Evolutionary conservation across 2,329 filamentous ascomycete genomes (phyloP).

Genomic region (Arthrobotrys entomopaga): DNA sequence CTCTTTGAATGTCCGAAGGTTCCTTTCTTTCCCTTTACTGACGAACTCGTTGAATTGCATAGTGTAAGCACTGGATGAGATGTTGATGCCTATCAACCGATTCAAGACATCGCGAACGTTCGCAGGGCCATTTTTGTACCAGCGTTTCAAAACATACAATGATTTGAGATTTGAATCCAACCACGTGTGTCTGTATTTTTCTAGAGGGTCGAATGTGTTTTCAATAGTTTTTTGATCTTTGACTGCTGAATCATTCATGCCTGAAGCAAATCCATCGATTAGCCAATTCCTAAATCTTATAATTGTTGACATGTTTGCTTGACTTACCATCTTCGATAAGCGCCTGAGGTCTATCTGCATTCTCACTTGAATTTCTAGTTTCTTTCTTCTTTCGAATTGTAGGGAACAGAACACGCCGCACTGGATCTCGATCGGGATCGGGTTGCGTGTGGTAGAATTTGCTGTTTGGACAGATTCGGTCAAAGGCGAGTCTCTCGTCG

Average conservation of each 20-base stretch:
- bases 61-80: slow-evolving; percentile 33
- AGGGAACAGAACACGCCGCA: slow-evolving; percentile 29
- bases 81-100: slow-evolving; percentile 44
- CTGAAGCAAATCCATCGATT: too few species aligned
- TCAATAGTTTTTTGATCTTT: slow-evolving; percentile 1
- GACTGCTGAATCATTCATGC: not conserved
- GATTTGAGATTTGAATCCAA: slow-evolving; percentile 15
- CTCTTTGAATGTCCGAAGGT: slow-evolving; percentile 31
- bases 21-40: slow-evolving; percentile 22
- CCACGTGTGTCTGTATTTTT: slow-evolving; percentile 30
- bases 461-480: slow-evolving; percentile 42
- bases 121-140: slow-evolving; percentile 30
- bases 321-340: not conserved
- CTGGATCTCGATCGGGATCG: slow-evolving; percentile 4
- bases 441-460: slow-evolving; percentile 34
- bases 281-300: too few species aligned
- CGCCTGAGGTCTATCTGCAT: not conserved
- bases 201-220: slow-evolving; percentile 10
- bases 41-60: slow-evolving; percentile 47
- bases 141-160: slow-evolving; percentile 40
- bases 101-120: slow-evolving; percentile 37
- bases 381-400: slow-evolving; percentile 2
- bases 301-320: too few species aligned
- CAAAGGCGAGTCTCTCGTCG: slow-evolving; percentile 31
- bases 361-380: not conserved